These are phyloP conservation scores for Inga laurina DNA, from an alignment of 306 rosid species.

Conservation along the genomic window DNA sequence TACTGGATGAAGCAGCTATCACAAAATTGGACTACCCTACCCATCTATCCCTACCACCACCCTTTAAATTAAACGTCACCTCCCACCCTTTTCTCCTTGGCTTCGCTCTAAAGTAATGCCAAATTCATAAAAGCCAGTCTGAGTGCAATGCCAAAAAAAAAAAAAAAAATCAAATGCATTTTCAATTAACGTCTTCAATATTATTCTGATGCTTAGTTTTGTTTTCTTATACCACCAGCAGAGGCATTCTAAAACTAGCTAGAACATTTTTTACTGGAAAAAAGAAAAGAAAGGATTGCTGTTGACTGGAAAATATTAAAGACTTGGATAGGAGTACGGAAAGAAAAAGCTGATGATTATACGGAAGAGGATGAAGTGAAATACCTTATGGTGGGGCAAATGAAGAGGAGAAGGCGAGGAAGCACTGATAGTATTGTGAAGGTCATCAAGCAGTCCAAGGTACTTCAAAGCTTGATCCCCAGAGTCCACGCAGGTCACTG, in stretches of 20 bases:
- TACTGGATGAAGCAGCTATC: background rate
- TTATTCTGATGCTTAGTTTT: background rate
- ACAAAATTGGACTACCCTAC: background rate
- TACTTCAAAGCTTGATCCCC: slow-evolving; percentile 79
- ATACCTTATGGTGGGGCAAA: slow-evolving; percentile 28
- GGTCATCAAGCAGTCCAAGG: slow-evolving; percentile 55
- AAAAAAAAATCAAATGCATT: background rate
- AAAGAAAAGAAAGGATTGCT: no score
- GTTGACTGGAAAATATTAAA: background rate
- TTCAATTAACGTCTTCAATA: background rate
- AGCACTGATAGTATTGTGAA: slow-evolving; percentile 36
- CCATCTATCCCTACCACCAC: background rate
- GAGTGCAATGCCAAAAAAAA: background rate
- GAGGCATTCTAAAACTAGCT: background rate
- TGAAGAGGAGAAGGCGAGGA: slow-evolving; percentile 20
- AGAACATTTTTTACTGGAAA: background rate
- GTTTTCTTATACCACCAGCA: background rate
- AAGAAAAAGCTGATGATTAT: no score
- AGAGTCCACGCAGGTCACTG: slow-evolving; percentile 80
- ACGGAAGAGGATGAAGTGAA: background rate
- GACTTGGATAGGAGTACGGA: background rate
- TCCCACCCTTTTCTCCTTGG: background rate
- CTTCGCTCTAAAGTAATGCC: background rate
- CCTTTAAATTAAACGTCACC: background rate
- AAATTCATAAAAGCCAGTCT: background rate